These are phyloP conservation scores for Phytophthora litchii DNA, from an alignment of 352 stramenopile genomes.

Conservation along the genomic window DNA sequence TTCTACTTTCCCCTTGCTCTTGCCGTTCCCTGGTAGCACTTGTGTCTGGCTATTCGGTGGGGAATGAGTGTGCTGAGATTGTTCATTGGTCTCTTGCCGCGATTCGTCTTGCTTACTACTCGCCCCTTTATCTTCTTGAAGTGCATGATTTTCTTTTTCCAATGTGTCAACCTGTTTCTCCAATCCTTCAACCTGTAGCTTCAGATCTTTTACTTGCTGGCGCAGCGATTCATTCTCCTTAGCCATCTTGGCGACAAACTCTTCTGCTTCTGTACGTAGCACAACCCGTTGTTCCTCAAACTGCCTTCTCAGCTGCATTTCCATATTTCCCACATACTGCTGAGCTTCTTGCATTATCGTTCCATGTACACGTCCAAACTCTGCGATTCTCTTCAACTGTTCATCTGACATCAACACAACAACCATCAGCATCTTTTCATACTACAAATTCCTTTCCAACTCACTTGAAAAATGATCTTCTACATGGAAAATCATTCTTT, in stretches of 20 bases:
- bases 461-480: slow-evolving; percentile 75
- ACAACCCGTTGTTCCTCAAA: slow-evolving; percentile 52
- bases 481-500: slow-evolving; percentile 59
- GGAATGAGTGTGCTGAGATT: slow-evolving; percentile 13
- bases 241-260: slow-evolving; percentile 54
- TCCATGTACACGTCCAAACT: slow-evolving; percentile 76
- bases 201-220: slow-evolving; percentile 28
- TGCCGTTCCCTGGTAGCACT: slow-evolving; percentile 8
- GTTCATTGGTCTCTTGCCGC: slow-evolving; percentile 5
- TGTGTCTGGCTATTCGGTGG: slow-evolving; percentile 19
- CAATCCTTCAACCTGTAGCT: slow-evolving; percentile 34
- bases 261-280: slow-evolving; percentile 55
- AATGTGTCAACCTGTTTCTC: slow-evolving; percentile 25
- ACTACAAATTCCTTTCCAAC: slow-evolving; percentile 19
- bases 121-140: slow-evolving; percentile 16
- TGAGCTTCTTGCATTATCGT: slow-evolving; percentile 71
- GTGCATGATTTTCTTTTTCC: slow-evolving; percentile 18
- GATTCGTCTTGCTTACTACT: slow-evolving; percentile 7
- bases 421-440: slow-evolving; percentile 9
- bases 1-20: slow-evolving; percentile 7
- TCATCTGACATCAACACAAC: slow-evolving; percentile 48
- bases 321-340: slow-evolving; percentile 65
- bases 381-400: slow-evolving; percentile 77
- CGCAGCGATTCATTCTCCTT: slow-evolving; percentile 48
- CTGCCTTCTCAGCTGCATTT: slow-evolving; percentile 55